A percentile compares a stretch with the other conserved stretches of the same genome.
Evolutionary conservation across 108 stramenopile genomes (phyloP).

Genomic region (Nannochloropsis salina): DNA sequence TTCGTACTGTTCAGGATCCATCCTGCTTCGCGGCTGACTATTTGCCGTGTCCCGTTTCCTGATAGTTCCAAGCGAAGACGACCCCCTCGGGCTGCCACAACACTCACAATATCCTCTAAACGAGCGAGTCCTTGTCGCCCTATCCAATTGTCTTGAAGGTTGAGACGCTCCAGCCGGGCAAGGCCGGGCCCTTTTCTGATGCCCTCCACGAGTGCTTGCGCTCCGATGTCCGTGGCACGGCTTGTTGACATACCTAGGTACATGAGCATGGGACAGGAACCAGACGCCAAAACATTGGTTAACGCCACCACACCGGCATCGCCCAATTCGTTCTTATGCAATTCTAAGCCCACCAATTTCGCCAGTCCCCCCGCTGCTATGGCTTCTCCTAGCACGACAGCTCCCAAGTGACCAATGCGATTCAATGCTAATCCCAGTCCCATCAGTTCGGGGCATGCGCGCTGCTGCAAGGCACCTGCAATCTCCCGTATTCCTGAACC

Average conservation of each 20-base stretch:
- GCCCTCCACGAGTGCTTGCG: not conserved
- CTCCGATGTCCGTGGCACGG: not conserved
- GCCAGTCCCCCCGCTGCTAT: not conserved
- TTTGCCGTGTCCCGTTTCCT: conserved; percentile 10
- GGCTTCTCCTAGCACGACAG: not conserved
- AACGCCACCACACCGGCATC: not conserved
- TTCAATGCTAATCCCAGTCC: conserved; percentile 2
- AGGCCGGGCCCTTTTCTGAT: not conserved
- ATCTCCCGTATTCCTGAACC: not conserved
- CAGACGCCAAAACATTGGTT: not conserved
- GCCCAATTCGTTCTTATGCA: conserved; percentile 11
- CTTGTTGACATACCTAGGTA: not conserved
- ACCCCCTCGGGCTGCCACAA: not conserved
- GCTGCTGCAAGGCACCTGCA: not conserved
- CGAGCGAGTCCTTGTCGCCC: not conserved
- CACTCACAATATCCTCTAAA: not conserved
- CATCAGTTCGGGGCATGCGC: conserved; percentile 13
- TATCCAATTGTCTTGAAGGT: not conserved
- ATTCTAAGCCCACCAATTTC: not conserved
- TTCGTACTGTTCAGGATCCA: not conserved
- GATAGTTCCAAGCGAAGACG: not conserved
- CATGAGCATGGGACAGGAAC: not conserved
- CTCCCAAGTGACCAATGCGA: not conserved
- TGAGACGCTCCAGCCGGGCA: not conserved
- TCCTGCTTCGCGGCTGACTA: not conserved